Evolutionary conservation across 805 yeast species (phyloP).

Genomic region (Wickerhamiella bombiphila): DNA sequence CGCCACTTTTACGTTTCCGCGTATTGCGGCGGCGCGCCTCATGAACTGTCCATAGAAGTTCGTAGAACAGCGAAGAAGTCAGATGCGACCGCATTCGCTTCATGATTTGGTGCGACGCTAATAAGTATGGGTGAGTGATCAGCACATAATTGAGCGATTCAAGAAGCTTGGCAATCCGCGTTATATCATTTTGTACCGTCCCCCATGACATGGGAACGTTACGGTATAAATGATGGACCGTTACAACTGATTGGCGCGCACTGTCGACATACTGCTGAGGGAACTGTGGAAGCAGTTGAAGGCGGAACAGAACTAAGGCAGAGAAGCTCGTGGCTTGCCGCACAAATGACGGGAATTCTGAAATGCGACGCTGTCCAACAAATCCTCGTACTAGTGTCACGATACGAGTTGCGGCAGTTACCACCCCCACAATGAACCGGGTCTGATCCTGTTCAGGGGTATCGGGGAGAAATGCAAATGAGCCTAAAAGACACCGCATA

Average conservation of each 20-base stretch:
- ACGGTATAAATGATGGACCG: slow-evolving; percentile 75
- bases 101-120: slow-evolving; percentile 61
- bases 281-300: slow-evolving; percentile 64
- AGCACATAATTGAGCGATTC: slow-evolving; percentile 80
- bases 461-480: slow-evolving; percentile 68
- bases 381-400: slow-evolving; percentile 64
- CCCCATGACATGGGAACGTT: slow-evolving; percentile 88
- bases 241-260: slow-evolving; percentile 84
- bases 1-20: slow-evolving; percentile 9
- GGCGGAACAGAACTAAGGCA: slow-evolving; percentile 61
- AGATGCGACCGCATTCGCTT: slow-evolving; percentile 83
- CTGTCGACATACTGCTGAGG: slow-evolving; percentile 63
- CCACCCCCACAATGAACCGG: slow-evolving; percentile 67
- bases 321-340: slow-evolving; percentile 72
- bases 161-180: slow-evolving; percentile 78
- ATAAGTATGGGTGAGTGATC: slow-evolving; percentile 74
- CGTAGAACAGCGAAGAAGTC: slow-evolving; percentile 82
- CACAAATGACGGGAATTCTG: slow-evolving; percentile 74
- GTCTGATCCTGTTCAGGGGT: slow-evolving; percentile 80
- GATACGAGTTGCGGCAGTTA: slow-evolving; percentile 64
- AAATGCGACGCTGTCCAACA: slow-evolving; percentile 51
- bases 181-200: slow-evolving; percentile 75
- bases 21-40: slow-evolving; percentile 66
- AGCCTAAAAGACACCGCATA: slow-evolving; percentile 65
- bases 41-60: slow-evolving; percentile 85